Evolutionary conservation across 495 filamentous ascomycete genomes (phyloP), one percentile per base, ranked within the genome.

Genomic region (Xylaria longipes): DNA sequence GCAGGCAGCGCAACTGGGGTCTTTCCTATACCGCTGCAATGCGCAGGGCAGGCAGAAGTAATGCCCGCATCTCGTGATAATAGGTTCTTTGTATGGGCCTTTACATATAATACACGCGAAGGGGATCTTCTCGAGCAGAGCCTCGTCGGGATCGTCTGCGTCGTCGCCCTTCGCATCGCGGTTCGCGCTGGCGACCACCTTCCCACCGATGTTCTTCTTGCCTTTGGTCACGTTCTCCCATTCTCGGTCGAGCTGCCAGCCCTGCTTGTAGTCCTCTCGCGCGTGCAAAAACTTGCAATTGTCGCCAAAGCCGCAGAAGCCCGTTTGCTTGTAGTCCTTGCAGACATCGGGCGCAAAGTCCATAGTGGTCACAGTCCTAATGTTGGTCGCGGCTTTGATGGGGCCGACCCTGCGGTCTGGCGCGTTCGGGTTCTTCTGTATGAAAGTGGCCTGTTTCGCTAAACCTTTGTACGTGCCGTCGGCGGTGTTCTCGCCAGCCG

Each of bases 41-140:
- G 95, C 96, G 79, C 97, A 98, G 0, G 83, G 82, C 77, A 97
- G 92, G 80, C 96, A 99, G 73, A 98, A 99, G 76, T 98, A 98
- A 79, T 98, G 97, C 5, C 94, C 91, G 70, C 97, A 98, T 73
- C 92, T 92, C 41, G 96, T 99, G 15, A 95, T 83, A 25, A 98
- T 90, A 2, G 96, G 94, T 60, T 89, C 84, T 73, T 90, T 91
- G 80, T 99, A 99, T 11, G 90, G 81, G 52, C 89, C 89, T 76
- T 89, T 89, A 84, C 96, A 99, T 70, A 98, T 93, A 71, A 98
- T 89, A 77, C 96, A 99, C n/a, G 90, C 94, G 78, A 98, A 99
- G 0, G 96, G 96, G 39, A 98, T 97, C 69, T 89, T 91, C 78
- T 97, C 92, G 39, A 97, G 81, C 78, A 93, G 80, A 29, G 89